Evolutionary conservation across 257 asterid genomes (phyloP).

Genomic region (Plectranthus barbatus): DNA sequence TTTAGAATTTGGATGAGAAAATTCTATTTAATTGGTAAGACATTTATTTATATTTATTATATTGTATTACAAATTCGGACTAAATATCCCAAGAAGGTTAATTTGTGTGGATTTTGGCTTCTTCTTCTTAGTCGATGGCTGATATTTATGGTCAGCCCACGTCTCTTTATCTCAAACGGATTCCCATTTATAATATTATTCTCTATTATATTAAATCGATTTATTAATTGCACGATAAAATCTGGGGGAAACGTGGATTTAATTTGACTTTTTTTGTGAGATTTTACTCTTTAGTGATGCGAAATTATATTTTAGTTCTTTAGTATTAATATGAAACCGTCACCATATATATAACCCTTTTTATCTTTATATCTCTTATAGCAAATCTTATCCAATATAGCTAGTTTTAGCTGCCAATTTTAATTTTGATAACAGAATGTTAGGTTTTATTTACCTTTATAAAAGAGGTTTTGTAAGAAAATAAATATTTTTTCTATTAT

Average conservation of each 20-base stretch:
- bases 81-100: background rate
- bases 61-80: background rate
- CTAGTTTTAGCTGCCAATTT: background rate
- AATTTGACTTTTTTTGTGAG: too few species aligned
- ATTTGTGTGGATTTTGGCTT: background rate
- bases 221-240: background rate
- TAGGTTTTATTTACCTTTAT: background rate
- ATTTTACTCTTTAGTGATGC: too few species aligned
- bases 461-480: background rate
- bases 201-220: background rate
- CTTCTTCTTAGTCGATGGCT: conserved; percentile 28
- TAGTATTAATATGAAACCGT: background rate
- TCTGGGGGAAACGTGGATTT: background rate
- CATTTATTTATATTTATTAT: background rate
- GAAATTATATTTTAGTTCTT: too few species aligned
- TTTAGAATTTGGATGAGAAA: background rate
- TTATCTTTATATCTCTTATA: background rate
- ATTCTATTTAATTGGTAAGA: too few species aligned
- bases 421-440: background rate
- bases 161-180: too few species aligned
- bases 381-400: background rate
- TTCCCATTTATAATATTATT: background rate
- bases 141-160: too few species aligned
- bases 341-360: background rate
- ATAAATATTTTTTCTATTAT: too few species aligned